Conservation (phyloP, 176 grass and related monocot species). For the Triticum urartu region DNA sequence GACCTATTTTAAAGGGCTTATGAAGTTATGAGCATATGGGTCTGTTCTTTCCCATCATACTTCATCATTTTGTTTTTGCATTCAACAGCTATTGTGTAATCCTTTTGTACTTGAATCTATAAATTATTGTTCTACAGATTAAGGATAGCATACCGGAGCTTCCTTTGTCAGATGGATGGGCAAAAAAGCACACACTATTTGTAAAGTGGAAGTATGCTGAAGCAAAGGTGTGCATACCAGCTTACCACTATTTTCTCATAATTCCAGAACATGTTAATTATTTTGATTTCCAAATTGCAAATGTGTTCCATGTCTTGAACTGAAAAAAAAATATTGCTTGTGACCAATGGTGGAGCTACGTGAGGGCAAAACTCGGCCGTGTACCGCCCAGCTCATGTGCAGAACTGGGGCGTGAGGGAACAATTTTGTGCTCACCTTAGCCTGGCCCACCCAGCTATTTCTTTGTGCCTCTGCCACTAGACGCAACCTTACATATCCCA, state of each 20-base stretch:
- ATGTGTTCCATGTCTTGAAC: background rate
- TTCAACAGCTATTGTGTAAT: background rate
- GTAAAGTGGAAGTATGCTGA: constrained; percentile 81
- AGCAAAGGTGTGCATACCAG: constrained; percentile 57
- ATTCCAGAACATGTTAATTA: background rate
- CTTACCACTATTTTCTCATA: background rate
- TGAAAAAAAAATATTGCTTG: background rate
- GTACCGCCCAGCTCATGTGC: no score
- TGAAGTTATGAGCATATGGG: background rate
- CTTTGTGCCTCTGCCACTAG: background rate
- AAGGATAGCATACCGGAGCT: constrained; percentile 65
- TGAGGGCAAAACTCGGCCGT: no score
- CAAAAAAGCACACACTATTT: constrained; percentile 67
- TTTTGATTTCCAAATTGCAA: constrained; percentile 2
- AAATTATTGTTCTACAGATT: constrained; percentile 45
- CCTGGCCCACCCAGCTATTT: background rate
- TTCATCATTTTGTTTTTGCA: background rate
- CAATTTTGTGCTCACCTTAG: background rate
- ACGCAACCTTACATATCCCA: background rate
- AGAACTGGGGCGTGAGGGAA: no score
- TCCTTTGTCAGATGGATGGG: constrained; percentile 66
- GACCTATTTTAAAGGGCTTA: background rate
- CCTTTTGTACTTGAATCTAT: background rate
- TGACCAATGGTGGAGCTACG: background rate
- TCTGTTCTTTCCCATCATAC: constrained; percentile 9